Conservation (phyloP, 805 yeast species). For the Yarrowia alimentaria region DNA sequence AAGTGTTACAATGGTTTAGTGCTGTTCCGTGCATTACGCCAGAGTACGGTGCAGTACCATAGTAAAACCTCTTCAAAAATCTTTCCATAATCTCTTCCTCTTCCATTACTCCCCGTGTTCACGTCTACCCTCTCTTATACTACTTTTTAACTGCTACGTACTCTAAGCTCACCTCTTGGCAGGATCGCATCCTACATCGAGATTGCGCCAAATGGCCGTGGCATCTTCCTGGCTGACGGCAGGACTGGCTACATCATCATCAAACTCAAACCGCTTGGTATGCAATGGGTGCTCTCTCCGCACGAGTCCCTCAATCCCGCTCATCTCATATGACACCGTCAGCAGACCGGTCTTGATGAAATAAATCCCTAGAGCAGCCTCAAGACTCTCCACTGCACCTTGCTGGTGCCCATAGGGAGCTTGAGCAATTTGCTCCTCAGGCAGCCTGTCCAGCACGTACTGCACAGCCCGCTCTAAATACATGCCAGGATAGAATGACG, state of each 20-base stretch:
- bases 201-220: conserved; percentile 3
- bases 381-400: conserved; percentile 17
- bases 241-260: conserved; percentile 3
- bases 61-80: no score
- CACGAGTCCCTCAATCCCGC: conserved; percentile 13
- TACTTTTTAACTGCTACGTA: no score
- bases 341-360: conserved; percentile 5
- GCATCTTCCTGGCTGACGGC: conserved; percentile 12
- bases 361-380: conserved; percentile 6
- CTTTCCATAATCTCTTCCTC: no score
- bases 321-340: conserved; percentile 16
- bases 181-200: conserved; percentile 5
- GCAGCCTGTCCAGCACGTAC: background rate
- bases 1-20: no score
- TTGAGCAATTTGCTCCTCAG: conserved; percentile 1
- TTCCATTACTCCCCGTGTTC: no score
- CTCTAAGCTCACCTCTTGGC: background rate
- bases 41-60: no score
- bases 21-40: no score
- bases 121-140: no score
- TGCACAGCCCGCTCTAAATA: conserved; percentile 14
- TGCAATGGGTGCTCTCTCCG: conserved; percentile 9
- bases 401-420: background rate
- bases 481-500: conserved; percentile 21
- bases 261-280: conserved; percentile 13